phyloP scores from a whole-genome alignment of 371 early-diverging fungal species.

The Fennellomyces sp. region DNA sequence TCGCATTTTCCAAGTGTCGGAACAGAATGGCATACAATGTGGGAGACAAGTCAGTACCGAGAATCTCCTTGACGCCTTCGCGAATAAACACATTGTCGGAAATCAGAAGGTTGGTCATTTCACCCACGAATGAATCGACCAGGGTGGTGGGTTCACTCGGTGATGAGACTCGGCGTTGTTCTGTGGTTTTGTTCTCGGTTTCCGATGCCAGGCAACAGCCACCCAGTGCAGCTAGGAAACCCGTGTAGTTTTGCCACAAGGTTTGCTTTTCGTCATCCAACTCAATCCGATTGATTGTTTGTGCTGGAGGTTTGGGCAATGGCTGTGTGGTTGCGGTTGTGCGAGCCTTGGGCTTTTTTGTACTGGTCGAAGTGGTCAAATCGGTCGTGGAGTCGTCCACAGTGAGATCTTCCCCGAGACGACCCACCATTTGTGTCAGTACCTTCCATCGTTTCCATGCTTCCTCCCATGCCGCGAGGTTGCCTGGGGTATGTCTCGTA shows the following conservation, averaged over 20 bases:
- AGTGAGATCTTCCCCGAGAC: conserved; percentile 35
- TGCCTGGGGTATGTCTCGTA: conserved; percentile 71
- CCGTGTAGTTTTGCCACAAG: conserved; percentile 75
- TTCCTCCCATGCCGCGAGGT: conserved; percentile 87
- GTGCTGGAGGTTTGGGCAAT: conserved; percentile 8
- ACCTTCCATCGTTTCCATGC: conserved; percentile 76
- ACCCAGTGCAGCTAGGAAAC: conserved; percentile 72
- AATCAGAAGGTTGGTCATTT: conserved; percentile 81
- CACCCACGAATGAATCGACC: conserved; percentile 79
- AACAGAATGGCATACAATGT: conserved; percentile 82
- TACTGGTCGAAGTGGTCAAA: not conserved
- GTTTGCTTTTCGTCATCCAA: conserved; percentile 42
- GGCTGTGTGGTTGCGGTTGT: not conserved
- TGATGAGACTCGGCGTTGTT: conserved; percentile 8
- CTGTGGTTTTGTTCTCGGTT: conserved; percentile 8
- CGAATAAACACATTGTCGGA: conserved; percentile 86
- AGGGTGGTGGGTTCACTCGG: conserved; percentile 49
- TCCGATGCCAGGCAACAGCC: conserved; percentile 57
- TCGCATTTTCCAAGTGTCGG: conserved; percentile 68
- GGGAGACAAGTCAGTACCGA: conserved; percentile 83
- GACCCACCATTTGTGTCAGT: conserved; percentile 51
- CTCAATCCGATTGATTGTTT: conserved; percentile 19
- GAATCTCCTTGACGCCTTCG: conserved; percentile 84
- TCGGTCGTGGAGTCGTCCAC: conserved; percentile 19
- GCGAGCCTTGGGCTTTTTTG: not conserved